Base-by-base conservation (phyloP, 1,139 yeast species). In the Candida tropicalis region DNA sequence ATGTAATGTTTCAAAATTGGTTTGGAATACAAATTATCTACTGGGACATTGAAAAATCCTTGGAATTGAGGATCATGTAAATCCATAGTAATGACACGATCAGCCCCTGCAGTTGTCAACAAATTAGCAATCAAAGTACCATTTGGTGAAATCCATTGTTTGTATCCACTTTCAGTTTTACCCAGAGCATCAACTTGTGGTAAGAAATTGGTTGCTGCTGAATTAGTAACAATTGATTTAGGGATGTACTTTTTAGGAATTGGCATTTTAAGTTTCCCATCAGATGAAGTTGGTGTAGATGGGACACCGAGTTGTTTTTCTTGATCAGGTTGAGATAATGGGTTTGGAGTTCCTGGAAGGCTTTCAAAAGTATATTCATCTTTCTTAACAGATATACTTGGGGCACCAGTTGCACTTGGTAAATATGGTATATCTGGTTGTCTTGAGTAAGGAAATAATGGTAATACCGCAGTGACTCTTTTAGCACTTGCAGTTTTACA, bases 41-140 rank as follows among this genome's bases (percentile, higher is more conserved):
- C 97, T 2, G 97, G 96, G 33, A 90, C 84, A 56, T 87, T 89
- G 62, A 91, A 90, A 58, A 86, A 90, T 3, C 97, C 97, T 63
- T 90, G 97, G 63, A 87, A 90, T 66, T 90, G 97, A 3, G 93
- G 89, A 61, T 91, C 99, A 60, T 93, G 99, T 47, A 95, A 75
- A 61, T 95, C 99, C 98, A 93, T 91, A 9, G 99, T 93, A 50
- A 95, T 90, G 49, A 93, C 83, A 57, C 95, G 91, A 65, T 95
- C 96, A 1, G 98, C 97, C 26, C 99, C 99, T 0, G 99, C 96
- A 3, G 95, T 82, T 10, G 90, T 87, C 51, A 95, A 70, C 52
- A 93, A 68, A 56, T 90, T 86, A 35, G 99, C 98, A 50, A 95
- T 81, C 49, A 95, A 72, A 2, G 96, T 90, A 8, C 99, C 99